These are phyloP conservation scores for Barnettozyma vustinii DNA, from an alignment of 805 yeast species.

Conservation along the genomic window DNA sequence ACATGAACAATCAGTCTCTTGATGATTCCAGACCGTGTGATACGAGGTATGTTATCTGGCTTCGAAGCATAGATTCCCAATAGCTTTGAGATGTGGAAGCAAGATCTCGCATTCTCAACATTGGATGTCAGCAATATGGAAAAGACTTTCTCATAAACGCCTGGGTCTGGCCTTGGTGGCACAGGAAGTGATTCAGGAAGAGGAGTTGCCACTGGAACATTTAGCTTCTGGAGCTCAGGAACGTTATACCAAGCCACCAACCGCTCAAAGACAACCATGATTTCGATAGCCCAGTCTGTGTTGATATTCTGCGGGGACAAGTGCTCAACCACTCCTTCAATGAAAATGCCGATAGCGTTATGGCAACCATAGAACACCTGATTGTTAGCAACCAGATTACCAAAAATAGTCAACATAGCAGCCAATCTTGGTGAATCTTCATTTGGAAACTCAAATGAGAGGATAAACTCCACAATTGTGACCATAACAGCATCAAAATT, in stretches of 20 bases:
- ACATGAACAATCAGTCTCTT: slow-evolving; percentile 28
- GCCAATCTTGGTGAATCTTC: slow-evolving; percentile 29
- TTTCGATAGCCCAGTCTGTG: slow-evolving; percentile 54
- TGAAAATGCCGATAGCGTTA: slow-evolving; percentile 30
- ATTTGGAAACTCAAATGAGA: slow-evolving; percentile 30
- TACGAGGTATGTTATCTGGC: slow-evolving; percentile 32
- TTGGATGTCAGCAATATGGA: slow-evolving; percentile 35
- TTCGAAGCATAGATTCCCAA: slow-evolving; percentile 48
- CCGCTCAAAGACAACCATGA: slow-evolving; percentile 50
- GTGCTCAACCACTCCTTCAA: slow-evolving; percentile 31
- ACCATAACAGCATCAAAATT: slow-evolving; percentile 33
- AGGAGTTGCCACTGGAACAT: slow-evolving; percentile 19
- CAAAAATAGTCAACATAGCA: slow-evolving; percentile 38
- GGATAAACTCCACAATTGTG: slow-evolving; percentile 31
- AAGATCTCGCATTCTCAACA: slow-evolving; percentile 40
- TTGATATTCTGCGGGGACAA: slow-evolving; percentile 35
- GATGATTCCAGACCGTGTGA: slow-evolving; percentile 45
- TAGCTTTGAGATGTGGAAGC: slow-evolving; percentile 49
- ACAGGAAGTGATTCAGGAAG: slow-evolving; percentile 15
- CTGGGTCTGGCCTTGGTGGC: slow-evolving; percentile 21
- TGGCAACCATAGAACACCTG: slow-evolving; percentile 32
- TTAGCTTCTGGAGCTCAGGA: slow-evolving; percentile 38
- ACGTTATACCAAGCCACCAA: slow-evolving; percentile 45
- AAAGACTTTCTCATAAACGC: slow-evolving; percentile 33
- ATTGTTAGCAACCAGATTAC: slow-evolving; percentile 36